Percentiles rank a stretch among this genome's conserved stretches.
Evolutionary conservation across 768 basidiomycete genomes (phyloP).

Genomic region (Tulasnella sp.): DNA sequence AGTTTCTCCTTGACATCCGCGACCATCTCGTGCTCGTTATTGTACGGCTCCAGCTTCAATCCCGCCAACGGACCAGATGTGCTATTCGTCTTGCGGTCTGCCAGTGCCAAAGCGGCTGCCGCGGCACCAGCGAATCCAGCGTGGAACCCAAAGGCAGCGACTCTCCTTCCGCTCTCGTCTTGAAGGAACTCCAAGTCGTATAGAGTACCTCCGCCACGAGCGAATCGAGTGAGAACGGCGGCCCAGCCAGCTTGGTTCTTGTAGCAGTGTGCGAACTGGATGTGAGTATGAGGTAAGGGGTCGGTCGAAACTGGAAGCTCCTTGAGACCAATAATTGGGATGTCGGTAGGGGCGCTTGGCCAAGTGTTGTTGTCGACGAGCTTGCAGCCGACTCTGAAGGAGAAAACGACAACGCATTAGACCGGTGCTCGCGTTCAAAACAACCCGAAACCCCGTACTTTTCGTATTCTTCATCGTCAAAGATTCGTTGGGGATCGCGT

Average conservation of each 20-base stretch:
- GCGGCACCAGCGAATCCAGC: constrained; percentile 93
- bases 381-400: constrained; percentile 74
- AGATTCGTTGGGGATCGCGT: constrained; percentile 88
- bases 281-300: constrained; percentile 87
- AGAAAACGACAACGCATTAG: not conserved
- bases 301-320: constrained; percentile 80
- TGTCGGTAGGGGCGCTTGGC: constrained; percentile 64
- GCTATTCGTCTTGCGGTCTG: constrained; percentile 48
- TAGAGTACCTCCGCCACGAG: constrained; percentile 69
- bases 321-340: constrained; percentile 91
- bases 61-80: constrained; percentile 42
- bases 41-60: constrained; percentile 60
- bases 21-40: constrained; percentile 81
- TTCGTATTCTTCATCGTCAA: constrained; percentile 88
- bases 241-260: constrained; percentile 93
- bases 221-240: constrained; percentile 75
- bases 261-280: constrained; percentile 98
- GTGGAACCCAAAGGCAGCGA: constrained; percentile 97
- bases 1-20: constrained; percentile 56
- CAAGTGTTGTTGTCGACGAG: constrained; percentile 84
- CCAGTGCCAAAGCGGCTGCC: constrained; percentile 66
- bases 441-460: constrained; percentile 73
- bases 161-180: constrained; percentile 74
- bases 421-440: not conserved
- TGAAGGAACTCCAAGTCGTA: constrained; percentile 96